Percentiles rank a stretch among this genome's conserved stretches.
Evolutionary conservation across 1,284 basidiomycete genomes (phyloP).

Genomic region (Ganoderma resinaceum): DNA sequence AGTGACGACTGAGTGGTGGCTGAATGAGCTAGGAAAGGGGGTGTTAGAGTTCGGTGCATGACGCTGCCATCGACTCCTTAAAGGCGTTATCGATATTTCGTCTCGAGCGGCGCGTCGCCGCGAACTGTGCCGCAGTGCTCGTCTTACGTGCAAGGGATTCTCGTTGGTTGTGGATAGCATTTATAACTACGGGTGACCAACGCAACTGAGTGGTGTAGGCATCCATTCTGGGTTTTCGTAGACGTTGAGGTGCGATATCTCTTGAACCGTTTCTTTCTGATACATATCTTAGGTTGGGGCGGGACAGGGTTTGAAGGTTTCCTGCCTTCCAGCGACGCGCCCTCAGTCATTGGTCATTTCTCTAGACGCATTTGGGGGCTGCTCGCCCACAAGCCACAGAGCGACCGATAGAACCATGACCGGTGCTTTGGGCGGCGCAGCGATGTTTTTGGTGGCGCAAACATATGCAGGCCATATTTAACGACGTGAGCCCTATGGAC

Average conservation of each 20-base stretch:
- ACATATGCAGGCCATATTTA: background rate
- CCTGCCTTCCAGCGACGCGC: background rate
- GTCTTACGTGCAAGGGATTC: background rate
- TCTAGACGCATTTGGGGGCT: background rate
- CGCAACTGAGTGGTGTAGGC: background rate
- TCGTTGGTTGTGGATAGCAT: background rate
- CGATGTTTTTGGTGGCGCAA: background rate
- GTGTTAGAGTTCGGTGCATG: background rate
- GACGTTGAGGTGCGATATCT: background rate
- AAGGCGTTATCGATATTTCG: background rate
- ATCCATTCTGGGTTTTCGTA: background rate
- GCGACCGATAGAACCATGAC: background rate
- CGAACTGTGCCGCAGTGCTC: background rate
- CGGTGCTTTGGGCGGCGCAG: background rate
- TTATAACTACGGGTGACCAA: background rate
- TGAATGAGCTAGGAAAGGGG: conserved; percentile 1
- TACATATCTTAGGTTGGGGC: background rate
- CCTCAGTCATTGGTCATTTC: background rate
- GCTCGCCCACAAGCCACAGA: background rate
- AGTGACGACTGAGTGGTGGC: background rate
- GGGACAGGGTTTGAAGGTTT: background rate
- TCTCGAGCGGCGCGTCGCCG: background rate
- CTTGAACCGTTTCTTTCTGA: background rate
- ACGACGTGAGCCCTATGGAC: background rate
- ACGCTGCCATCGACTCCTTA: background rate